Conservation (phyloP, 2,329 filamentous ascomycete genomes). For the Claviceps sp. region DNA sequence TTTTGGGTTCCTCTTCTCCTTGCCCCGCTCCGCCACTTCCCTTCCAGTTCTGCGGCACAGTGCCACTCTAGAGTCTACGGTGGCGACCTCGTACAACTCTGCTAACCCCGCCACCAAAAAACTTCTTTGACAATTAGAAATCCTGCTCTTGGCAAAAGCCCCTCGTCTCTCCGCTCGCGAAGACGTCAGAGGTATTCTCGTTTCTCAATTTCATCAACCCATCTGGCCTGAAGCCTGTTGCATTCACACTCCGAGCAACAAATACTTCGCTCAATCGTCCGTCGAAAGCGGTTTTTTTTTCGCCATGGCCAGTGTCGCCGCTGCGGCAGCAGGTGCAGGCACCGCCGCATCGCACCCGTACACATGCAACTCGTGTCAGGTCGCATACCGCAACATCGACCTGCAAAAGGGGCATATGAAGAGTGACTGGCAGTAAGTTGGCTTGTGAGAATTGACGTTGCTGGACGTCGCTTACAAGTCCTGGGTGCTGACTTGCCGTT, state of each 20-base stretch:
- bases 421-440: constrained; percentile 92
- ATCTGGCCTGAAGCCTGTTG: neutral
- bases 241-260: neutral
- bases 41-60: neutral
- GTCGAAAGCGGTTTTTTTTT: neutral
- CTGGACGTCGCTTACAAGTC: too few relatives aligned
- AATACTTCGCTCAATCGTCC: neutral
- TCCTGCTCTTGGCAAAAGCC: constrained; percentile 2
- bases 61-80: neutral
- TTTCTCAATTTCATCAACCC: neutral
- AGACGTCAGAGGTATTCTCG: neutral
- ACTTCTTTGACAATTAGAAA: constrained; percentile 12
- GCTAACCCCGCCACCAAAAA: constrained; percentile 14
- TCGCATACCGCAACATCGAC: constrained; percentile 89
- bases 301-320: constrained; percentile 33
- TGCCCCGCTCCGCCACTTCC: neutral
- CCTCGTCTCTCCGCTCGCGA: neutral
- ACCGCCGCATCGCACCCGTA: constrained; percentile 60
- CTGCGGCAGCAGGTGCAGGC: constrained; percentile 17
- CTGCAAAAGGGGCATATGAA: constrained; percentile 94
- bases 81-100: neutral
- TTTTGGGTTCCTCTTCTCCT: neutral
- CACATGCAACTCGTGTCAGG: constrained; percentile 96
- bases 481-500: neutral
- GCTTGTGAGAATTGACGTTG: neutral